Conservation (phyloP, 768 basidiomycete species). For the Podaxis carcinomalis region DNA sequence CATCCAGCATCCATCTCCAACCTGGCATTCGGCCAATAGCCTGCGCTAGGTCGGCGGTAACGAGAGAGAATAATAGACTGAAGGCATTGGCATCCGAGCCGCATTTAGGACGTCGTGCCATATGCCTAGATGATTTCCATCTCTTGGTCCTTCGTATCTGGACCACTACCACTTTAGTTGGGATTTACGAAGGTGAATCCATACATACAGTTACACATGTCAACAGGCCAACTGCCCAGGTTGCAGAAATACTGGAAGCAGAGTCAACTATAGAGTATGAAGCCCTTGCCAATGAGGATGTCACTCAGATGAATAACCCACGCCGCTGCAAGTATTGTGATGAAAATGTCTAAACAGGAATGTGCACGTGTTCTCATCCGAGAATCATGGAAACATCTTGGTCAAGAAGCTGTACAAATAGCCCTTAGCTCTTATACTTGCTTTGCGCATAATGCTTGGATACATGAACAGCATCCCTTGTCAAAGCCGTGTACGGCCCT, state of each 20-base stretch:
- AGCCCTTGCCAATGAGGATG: background rate
- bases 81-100: conserved; percentile 27
- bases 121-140: conserved; percentile 13
- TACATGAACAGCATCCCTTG: no score
- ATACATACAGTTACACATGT: conserved; percentile 9
- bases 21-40: conserved; percentile 41
- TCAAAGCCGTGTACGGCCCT: no score
- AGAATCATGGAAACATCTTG: background rate
- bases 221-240: conserved; percentile 19
- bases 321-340: conserved; percentile 18
- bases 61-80: conserved; percentile 42
- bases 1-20: conserved; percentile 35
- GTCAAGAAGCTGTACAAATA: background rate
- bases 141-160: conserved; percentile 17
- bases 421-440: background rate
- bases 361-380: background rate
- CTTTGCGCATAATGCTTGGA: no score
- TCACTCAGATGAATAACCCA: background rate
- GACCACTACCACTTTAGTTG: conserved; percentile 12
- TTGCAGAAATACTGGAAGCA: conserved; percentile 16
- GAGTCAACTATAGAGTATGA: background rate
- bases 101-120: conserved; percentile 1
- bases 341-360: conserved; percentile 22
- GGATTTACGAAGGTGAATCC: no score
- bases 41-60: conserved; percentile 45